These are phyloP conservation scores for Malus asiatica DNA, from an alignment of 306 rosid genomes.

Conservation along the genomic window DNA sequence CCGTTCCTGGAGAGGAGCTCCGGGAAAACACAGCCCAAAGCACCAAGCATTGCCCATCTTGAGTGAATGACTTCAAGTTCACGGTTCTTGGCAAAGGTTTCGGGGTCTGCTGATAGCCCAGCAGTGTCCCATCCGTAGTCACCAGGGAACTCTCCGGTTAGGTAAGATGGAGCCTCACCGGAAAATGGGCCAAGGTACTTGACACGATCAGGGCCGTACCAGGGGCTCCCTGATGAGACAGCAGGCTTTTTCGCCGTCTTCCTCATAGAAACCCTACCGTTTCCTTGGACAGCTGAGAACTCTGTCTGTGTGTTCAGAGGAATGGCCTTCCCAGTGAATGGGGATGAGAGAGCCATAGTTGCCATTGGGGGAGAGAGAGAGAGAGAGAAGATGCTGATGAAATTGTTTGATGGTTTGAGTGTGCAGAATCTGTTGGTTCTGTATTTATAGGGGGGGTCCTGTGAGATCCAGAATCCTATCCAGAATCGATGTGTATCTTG, in stretches of 20 bases:
- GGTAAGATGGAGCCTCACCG: constrained; percentile 34
- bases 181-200: constrained; percentile 37
- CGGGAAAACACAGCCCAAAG: constrained; percentile 37
- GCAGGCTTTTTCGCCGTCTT: constrained; percentile 17
- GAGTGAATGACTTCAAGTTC: constrained; percentile 27
- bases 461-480: constrained; percentile 7
- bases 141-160: constrained; percentile 25
- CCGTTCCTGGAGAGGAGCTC: constrained; percentile 36
- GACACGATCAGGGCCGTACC: constrained; percentile 30
- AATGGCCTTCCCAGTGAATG: constrained; percentile 25
- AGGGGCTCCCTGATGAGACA: constrained; percentile 24
- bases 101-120: constrained; percentile 26
- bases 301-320: constrained; percentile 14
- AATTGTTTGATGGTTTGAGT: not conserved
- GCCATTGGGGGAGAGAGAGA: constrained; percentile 5
- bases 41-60: constrained; percentile 36
- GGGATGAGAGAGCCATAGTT: constrained; percentile 30
- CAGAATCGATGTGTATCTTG: constrained; percentile 2
- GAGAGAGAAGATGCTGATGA: not conserved
- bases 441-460: not conserved
- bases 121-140: constrained; percentile 37
- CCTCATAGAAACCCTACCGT: constrained; percentile 27
- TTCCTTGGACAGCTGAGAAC: constrained; percentile 10
- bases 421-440: not conserved
- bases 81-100: constrained; percentile 30